Evolutionary conservation across 192 early-diverging fungal species (phyloP).

Genomic region (Coemansia nantahalensis): DNA sequence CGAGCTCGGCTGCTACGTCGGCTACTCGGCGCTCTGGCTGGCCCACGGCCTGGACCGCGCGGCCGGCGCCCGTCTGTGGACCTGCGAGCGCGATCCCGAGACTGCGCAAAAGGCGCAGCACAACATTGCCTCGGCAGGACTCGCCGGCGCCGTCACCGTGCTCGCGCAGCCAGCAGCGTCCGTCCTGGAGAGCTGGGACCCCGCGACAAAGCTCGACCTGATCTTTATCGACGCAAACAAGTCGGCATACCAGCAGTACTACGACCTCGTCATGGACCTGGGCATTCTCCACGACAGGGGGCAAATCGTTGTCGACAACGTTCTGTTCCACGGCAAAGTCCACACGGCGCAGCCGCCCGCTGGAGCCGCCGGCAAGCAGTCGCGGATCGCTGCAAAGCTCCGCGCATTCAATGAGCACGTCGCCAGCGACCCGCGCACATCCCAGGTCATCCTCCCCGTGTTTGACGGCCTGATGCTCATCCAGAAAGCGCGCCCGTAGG

Average conservation of each 20-base stretch:
- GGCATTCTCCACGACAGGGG: conserved; percentile 56
- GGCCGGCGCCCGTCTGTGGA: conserved; percentile 15
- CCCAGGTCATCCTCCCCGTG: conserved; percentile 56
- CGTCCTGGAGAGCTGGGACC: conserved; percentile 29
- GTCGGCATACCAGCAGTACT: conserved; percentile 60
- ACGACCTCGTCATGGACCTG: conserved; percentile 58
- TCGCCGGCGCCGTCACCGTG: conserved; percentile 8
- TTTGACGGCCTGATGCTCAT: conserved; percentile 65
- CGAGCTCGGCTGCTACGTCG: conserved; percentile 69
- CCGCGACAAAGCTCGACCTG: conserved; percentile 53
- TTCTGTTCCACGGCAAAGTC: conserved; percentile 40
- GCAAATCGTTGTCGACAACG: conserved; percentile 67
- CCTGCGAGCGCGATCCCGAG: conserved; percentile 35
- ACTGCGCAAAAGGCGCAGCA: conserved; percentile 35
- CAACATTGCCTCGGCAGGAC: conserved; percentile 20
- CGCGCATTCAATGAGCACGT: conserved; percentile 63
- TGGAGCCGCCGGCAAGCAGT: background rate
- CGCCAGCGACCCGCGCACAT: conserved; percentile 54
- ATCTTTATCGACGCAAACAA: conserved; percentile 73
- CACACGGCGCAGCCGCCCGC: background rate
- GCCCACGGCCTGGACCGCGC: conserved; percentile 54
- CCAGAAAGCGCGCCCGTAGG: conserved; percentile 1
- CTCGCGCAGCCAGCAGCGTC: conserved; percentile 12
- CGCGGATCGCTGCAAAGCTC: conserved; percentile 15
- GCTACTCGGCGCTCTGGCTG: conserved; percentile 63